Evolutionary conservation across 257 asterid species (phyloP).

Genomic region (Fraxinus cuspidata): DNA sequence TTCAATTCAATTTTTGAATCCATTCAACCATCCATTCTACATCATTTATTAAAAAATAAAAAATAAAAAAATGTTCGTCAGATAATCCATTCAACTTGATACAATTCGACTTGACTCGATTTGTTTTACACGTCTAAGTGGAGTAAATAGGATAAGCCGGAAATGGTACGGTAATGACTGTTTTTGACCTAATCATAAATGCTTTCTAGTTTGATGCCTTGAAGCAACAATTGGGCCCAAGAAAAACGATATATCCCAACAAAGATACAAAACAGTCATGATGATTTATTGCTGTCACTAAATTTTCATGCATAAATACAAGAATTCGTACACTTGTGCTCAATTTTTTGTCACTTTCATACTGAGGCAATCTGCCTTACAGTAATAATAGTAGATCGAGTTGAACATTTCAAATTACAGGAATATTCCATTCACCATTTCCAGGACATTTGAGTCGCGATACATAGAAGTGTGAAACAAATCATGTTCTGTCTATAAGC

Average conservation of each 20-base stretch:
- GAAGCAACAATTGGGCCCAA: neutral
- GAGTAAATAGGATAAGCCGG: neutral
- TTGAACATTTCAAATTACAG: too few species aligned
- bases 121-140: too few species aligned
- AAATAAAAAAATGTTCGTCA: neutral
- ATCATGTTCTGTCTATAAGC: too few species aligned
- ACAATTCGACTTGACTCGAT: neutral
- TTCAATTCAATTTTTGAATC: too few species aligned
- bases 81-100: neutral
- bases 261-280: conserved; percentile 27
- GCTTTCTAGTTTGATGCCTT: conserved; percentile 25
- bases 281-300: conserved; percentile 33
- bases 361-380: too few species aligned
- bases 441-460: too few species aligned
- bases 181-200: conserved; percentile 37
- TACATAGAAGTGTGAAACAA: too few species aligned
- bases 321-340: conserved; percentile 45
- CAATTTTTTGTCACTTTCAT: conserved; percentile 39
- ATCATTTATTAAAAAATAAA: too few species aligned
- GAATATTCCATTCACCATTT: too few species aligned
- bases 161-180: neutral
- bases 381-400: too few species aligned
- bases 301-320: conserved; percentile 51
- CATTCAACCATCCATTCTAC: too few species aligned
- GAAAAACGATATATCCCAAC: conserved; percentile 6